A percentile compares a stretch with the other conserved stretches of the same genome.
These are phyloP conservation scores for Tulasnella sp. DNA, from an alignment of 768 basidiomycete genomes.

Conservation along the genomic window DNA sequence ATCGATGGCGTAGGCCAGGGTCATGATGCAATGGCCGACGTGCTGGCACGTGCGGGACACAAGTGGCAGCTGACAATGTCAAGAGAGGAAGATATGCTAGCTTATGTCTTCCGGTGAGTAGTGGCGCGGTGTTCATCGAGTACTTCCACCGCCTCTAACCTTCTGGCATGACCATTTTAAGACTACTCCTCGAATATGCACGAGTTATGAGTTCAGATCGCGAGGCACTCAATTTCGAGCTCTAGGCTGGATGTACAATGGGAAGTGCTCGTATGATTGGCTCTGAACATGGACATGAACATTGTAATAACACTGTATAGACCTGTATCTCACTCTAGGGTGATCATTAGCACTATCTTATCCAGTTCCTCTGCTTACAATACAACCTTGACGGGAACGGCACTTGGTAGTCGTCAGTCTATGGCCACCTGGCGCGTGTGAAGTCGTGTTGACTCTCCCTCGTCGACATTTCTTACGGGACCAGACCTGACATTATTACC, in stretches of 20 bases:
- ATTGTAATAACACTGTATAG: too few species aligned
- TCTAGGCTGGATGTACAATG: background rate
- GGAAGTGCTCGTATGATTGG: too few species aligned
- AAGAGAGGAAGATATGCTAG: constrained; percentile 48
- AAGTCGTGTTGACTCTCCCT: too few species aligned
- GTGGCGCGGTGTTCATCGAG: constrained; percentile 15
- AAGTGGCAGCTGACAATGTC: constrained; percentile 48
- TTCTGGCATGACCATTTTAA: constrained; percentile 20
- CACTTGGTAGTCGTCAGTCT: too few species aligned
- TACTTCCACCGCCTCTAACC: background rate
- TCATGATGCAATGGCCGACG: constrained; percentile 48
- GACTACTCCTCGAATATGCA: constrained; percentile 44
- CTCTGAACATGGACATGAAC: too few species aligned
- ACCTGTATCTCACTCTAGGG: too few species aligned
- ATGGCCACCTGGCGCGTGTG: too few species aligned
- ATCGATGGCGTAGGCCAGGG: constrained; percentile 47
- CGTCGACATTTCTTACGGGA: too few species aligned
- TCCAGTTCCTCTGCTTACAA: too few species aligned
- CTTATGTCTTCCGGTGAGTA: constrained; percentile 46
- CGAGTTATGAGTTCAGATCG: constrained; percentile 41
- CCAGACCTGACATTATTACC: too few species aligned
- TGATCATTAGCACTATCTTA: too few species aligned
- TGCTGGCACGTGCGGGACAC: constrained; percentile 46
- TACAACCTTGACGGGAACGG: too few species aligned
- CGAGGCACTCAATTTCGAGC: constrained; percentile 29